Base-by-base conservation (phyloP, 1,284 basidiomycete genomes). In the Ganoderma lingzhi region DNA sequence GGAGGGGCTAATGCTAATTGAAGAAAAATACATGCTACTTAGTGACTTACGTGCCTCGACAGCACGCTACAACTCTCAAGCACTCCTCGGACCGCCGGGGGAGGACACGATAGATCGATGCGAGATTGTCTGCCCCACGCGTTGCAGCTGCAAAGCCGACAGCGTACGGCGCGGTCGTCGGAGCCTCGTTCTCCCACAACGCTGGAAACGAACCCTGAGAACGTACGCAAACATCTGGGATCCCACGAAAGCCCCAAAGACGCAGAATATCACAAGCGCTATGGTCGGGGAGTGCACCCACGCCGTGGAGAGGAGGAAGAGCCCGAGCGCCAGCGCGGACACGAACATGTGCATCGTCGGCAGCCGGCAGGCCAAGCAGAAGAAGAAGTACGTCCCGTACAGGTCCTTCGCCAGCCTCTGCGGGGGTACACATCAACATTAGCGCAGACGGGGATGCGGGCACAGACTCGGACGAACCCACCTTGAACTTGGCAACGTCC, bases 181-280 rank as follows among this genome's bases (percentile, higher is more conserved):
- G 15, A 32, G 53, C 15, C 15, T 56, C 6, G 30, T 15, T 6
- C 14, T 32, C 53, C 53, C 30, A 32, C 28, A 32, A 5, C 28
- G 53, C 14, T 10, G 17, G 17, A 15, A 56, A 2, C 53, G 53
- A 35, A 56, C 15, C 53, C 53, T 30, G 30, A 56, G 28, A 2
- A 35, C 87, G 72, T 82, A 92, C n/a, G 90, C 85, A 23, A 92
- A 79, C 78, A 90, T 91, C 79, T 93, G 90, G 59, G 92, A 78
- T 3, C 82, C 84, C 80, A 91, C 80, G 15, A 90, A 76, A 2
- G 87, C 45, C 0, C 90, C 90, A 0, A 88, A 83, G 2, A 85
- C 41, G 71, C 86, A 87, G 51, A 84, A 91, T 70, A 88, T 82
- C 19, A 88, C 80, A 14, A 90, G 76, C 35, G 90, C 88, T 0